These are phyloP conservation scores for Sambucus nigra DNA, from an alignment of 129 eudicot genomes.

Conservation along the genomic window DNA sequence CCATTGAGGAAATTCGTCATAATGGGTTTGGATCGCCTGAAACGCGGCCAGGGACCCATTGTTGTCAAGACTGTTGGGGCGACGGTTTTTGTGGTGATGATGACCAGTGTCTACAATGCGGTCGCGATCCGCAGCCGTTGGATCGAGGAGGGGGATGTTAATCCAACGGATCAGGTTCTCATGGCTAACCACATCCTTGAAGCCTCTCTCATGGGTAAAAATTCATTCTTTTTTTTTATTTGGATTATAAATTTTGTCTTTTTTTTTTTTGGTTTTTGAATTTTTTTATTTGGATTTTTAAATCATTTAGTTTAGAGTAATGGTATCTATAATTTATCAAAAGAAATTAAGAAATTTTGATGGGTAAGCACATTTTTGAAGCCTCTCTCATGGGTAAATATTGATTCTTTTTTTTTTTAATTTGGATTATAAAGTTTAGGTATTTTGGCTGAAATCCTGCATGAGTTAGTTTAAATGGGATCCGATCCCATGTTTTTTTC, in stretches of 20 bases:
- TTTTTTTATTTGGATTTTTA: no score
- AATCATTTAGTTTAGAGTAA: no score
- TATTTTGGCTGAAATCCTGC: no score
- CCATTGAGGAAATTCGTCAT: slow-evolving; percentile 63
- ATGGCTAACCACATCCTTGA: slow-evolving; percentile 54
- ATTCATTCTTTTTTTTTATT: not conserved
- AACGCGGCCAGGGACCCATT: slow-evolving; percentile 45
- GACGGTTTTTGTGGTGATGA: slow-evolving; percentile 42
- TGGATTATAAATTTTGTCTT: no score
- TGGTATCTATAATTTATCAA: no score
- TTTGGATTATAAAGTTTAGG: not conserved
- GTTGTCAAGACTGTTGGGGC: slow-evolving; percentile 38
- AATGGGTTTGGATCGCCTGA: slow-evolving; percentile 36
- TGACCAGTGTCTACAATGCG: slow-evolving; percentile 35
- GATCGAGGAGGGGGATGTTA: slow-evolving; percentile 28
- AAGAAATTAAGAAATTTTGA: no score
- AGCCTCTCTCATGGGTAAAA: slow-evolving; percentile 66
- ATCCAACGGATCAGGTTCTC: slow-evolving; percentile 71
- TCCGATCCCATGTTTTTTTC: no score
- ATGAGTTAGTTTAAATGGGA: no score
- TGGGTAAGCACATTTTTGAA: slow-evolving; percentile 52
- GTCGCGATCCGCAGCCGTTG: slow-evolving; percentile 31
- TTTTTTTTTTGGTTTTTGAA: no score
- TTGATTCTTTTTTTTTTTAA: no score
- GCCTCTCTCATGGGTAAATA: slow-evolving; percentile 36